phyloP scores from a whole-genome alignment of 192 early-diverging fungal genomes.

The Mortierella alpina region DNA sequence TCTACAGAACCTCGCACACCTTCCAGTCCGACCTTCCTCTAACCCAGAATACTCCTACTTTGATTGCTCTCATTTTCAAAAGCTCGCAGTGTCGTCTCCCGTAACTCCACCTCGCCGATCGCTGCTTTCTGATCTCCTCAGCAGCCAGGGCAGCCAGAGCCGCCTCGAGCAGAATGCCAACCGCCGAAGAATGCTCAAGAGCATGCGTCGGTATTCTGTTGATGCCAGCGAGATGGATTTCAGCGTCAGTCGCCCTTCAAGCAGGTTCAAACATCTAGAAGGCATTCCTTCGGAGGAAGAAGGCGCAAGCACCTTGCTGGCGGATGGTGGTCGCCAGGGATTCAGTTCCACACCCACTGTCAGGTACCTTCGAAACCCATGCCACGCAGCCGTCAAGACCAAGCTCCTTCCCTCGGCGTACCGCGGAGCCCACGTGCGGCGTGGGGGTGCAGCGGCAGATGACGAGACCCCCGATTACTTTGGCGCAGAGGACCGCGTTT shows the following conservation, averaged over 20 bases:
- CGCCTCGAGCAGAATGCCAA: constrained; percentile 48
- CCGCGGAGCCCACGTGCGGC: constrained; percentile 20
- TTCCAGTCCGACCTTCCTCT: background rate
- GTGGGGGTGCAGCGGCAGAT: constrained; percentile 16
- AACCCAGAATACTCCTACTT: background rate
- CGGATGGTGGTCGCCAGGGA: constrained; percentile 18
- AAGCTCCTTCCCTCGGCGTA: constrained; percentile 42
- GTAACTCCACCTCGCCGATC: constrained; percentile 27
- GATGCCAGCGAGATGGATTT: constrained; percentile 51
- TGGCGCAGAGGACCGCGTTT: constrained; percentile 46
- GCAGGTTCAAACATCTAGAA: constrained; percentile 14
- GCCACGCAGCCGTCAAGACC: constrained; percentile 50
- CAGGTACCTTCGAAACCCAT: constrained; percentile 46
- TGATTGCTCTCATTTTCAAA: constrained; percentile 20
- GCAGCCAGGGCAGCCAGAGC: constrained; percentile 26
- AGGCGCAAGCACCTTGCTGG: background rate
- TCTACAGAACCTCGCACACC: background rate
- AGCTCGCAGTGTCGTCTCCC: constrained; percentile 25
- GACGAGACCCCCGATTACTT: constrained; percentile 45
- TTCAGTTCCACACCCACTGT: constrained; percentile 40
- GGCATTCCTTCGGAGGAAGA: constrained; percentile 35
- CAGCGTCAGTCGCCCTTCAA: constrained; percentile 34
- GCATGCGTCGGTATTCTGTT: constrained; percentile 50
- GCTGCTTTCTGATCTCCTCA: constrained; percentile 43
- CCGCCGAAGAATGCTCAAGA: constrained; percentile 52